These are phyloP conservation scores for Colletotrichum sp. DNA, from an alignment of 2,329 filamentous ascomycete species.

Conservation along the genomic window DNA sequence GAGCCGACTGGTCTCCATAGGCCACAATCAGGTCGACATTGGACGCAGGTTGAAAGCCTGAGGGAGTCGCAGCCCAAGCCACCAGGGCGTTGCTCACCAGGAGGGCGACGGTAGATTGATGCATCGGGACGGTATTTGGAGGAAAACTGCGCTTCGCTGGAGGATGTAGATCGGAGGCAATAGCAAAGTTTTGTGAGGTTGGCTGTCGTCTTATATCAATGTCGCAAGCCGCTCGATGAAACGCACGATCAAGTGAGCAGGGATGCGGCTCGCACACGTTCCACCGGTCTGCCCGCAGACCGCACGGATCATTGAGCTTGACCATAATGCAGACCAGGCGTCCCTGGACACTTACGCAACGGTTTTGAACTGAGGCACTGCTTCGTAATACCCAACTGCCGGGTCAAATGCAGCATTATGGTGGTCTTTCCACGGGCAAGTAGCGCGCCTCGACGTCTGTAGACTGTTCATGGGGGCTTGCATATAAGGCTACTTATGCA, in stretches of 20 bases:
- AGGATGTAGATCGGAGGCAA: background rate
- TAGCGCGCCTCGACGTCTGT: background rate
- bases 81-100: slow-evolving; percentile 8
- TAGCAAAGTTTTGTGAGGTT: background rate
- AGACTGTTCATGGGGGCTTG: background rate
- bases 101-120: background rate
- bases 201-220: background rate
- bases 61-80: slow-evolving; percentile 42
- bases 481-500: background rate
- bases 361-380: background rate
- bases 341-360: background rate
- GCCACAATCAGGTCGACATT: slow-evolving; percentile 41
- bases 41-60: slow-evolving; percentile 44
- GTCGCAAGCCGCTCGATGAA: background rate
- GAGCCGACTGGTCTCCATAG: slow-evolving; percentile 37
- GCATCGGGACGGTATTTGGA: background rate
- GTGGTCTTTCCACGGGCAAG: background rate
- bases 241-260: background rate
- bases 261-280: background rate
- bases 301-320: background rate
- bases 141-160: background rate
- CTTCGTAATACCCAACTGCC: background rate
- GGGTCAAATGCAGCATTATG: background rate
- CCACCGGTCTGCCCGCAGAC: background rate
- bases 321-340: background rate